Evolutionary conservation across 805 yeast species (phyloP).

Genomic region (Ascoidea asiatica): DNA sequence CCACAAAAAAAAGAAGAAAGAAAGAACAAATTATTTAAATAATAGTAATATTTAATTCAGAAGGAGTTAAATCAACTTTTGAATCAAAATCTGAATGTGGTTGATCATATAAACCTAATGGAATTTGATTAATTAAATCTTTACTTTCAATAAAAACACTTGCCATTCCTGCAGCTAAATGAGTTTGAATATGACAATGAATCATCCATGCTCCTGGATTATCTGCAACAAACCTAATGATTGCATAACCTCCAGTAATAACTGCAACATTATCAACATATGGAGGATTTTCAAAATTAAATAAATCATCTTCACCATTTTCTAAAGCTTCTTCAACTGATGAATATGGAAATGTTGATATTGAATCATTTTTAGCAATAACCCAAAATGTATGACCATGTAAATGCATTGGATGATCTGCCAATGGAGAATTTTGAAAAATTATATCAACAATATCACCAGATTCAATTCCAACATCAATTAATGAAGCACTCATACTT

Average conservation of each 20-base stretch:
- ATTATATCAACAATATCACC: constrained; percentile 22
- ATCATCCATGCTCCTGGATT: constrained; percentile 21
- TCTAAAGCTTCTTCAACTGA: constrained; percentile 17
- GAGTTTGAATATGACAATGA: constrained; percentile 24
- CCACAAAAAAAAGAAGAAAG: no score
- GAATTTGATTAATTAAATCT: no score
- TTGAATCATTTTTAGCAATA: constrained; percentile 15
- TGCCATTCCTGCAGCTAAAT: constrained; percentile 20
- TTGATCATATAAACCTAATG: no score
- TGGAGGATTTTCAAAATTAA: constrained; percentile 15
- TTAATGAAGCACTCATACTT: no score
- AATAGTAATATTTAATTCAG: not conserved
- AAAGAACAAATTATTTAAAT: not conserved
- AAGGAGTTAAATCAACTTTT: not conserved
- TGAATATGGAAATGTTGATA: constrained; percentile 15
- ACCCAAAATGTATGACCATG: constrained; percentile 23
- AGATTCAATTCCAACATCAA: constrained; percentile 10
- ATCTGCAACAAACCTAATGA: constrained; percentile 19
- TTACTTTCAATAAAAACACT: constrained; percentile 26
- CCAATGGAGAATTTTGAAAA: constrained; percentile 17
- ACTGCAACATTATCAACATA: constrained; percentile 13
- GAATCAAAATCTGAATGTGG: no score
- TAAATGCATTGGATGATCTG: constrained; percentile 22
- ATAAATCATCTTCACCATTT: constrained; percentile 10
- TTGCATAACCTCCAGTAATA: constrained; percentile 21